Percentiles rank a stretch among this genome's conserved stretches.
phyloP scores from a whole-genome alignment of 169 alveolate genomes.

The Eimeria falciformis region DNA sequence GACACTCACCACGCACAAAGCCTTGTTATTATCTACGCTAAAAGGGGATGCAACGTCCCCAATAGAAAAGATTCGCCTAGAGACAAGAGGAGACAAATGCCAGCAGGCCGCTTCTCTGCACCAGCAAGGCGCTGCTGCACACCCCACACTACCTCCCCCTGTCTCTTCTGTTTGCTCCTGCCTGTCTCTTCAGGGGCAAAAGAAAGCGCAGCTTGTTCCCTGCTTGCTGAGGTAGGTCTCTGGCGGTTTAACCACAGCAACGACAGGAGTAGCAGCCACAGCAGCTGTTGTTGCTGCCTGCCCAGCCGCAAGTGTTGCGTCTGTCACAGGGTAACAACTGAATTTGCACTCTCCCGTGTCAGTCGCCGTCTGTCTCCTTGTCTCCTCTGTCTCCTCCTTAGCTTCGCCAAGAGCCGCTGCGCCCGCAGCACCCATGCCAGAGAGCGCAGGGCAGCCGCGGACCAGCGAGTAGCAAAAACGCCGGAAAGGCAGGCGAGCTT shows the following conservation, averaged over 20 bases:
- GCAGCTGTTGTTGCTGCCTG: neutral
- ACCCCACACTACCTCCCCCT: neutral
- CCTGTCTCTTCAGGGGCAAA: conserved; percentile 9
- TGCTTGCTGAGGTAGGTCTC: conserved; percentile 34
- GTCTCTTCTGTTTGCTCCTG: neutral
- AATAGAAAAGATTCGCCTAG: too few relatives aligned
- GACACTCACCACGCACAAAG: too few relatives aligned
- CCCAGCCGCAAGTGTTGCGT: neutral
- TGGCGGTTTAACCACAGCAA: neutral
- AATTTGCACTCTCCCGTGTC: conserved; percentile 21
- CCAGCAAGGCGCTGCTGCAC: neutral
- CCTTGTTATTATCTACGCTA: too few relatives aligned
- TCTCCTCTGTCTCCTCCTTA: conserved; percentile 28
- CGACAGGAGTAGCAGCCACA: conserved; percentile 30
- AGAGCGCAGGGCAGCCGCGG: conserved; percentile 43
- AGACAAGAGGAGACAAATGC: too few relatives aligned
- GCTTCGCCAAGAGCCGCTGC: conserved; percentile 32
- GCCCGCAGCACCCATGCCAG: neutral
- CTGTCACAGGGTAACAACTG: neutral
- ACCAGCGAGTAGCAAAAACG: conserved; percentile 16
- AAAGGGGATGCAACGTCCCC: too few relatives aligned
- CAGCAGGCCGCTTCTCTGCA: too few relatives aligned
- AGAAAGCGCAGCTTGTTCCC: conserved; percentile 10
- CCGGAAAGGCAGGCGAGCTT: neutral
- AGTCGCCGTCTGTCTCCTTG: conserved; percentile 21